Percentiles rank a stretch among this genome's conserved stretches.
phyloP scores from a whole-genome alignment of 73 alveolate species.

The Symbiodinium natans region DNA sequence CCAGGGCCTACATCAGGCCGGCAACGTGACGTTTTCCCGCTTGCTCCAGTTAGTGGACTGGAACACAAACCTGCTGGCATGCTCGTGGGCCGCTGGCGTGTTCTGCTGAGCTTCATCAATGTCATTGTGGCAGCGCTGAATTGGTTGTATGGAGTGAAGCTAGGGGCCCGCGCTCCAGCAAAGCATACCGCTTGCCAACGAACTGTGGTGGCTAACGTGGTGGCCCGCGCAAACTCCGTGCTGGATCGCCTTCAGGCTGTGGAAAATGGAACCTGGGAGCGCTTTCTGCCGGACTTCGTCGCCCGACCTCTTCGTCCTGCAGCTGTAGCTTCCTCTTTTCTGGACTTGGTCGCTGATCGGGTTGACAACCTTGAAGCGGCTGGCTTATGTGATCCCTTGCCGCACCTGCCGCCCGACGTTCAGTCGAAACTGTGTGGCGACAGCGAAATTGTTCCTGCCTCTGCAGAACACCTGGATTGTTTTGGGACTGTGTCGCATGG shows the following conservation, averaged over 20 bases:
- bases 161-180: not conserved
- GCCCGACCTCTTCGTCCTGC: not conserved
- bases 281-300: slow-evolving; percentile 26
- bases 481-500: not conserved
- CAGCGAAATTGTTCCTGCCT: not conserved
- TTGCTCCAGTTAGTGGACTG: not conserved
- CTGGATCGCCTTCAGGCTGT: slow-evolving; percentile 1
- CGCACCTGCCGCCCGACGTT: not conserved
- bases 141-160: slow-evolving; percentile 3
- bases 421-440: not conserved
- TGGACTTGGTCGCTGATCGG: slow-evolving; percentile 9
- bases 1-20: not conserved
- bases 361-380: slow-evolving; percentile 1
- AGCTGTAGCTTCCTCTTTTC: not conserved
- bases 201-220: not conserved
- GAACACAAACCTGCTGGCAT: not conserved
- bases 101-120: not conserved
- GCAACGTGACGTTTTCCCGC: slow-evolving; percentile 12
- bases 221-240: not conserved
- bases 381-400: slow-evolving; percentile 10
- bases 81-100: not conserved
- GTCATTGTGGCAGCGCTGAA: not conserved
- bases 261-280: not conserved
- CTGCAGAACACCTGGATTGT: not conserved
- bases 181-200: not conserved